A percentile compares a stretch with the other conserved stretches of the same genome.
Conservation (phyloP, 176 grass and related monocot species). For the Chrysopogon serrulatus region DNA sequence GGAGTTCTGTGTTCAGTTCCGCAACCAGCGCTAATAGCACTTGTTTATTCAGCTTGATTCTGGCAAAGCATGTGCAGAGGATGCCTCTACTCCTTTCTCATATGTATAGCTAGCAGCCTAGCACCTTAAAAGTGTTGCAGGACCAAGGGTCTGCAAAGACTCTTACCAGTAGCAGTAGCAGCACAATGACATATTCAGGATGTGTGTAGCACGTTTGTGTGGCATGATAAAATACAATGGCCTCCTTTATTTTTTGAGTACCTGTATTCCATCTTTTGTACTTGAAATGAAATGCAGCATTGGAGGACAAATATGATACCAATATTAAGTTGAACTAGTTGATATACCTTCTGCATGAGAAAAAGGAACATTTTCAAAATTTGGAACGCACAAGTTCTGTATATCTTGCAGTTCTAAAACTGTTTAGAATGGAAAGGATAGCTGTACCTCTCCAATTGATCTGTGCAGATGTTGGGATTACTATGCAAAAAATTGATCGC, state of each 20-base stretch:
- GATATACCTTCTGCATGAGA: neutral
- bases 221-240: neutral
- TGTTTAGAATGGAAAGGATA: neutral
- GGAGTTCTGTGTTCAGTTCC: neutral
- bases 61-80: neutral
- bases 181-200: conserved; percentile 3
- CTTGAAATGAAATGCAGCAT: neutral
- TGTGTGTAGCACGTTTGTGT: neutral
- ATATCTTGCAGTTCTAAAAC: neutral
- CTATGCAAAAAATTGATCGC: neutral
- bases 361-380: neutral
- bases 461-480: neutral
- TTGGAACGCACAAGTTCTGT: neutral
- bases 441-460: neutral
- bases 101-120: neutral
- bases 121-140: neutral
- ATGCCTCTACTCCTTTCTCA: neutral
- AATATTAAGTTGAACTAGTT: neutral
- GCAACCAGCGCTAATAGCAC: neutral
- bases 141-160: neutral
- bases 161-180: conserved; percentile 1
- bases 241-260: neutral
- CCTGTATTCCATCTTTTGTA: neutral
- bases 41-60: neutral
- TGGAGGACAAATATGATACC: neutral